Conservation (phyloP, 768 basidiomycete species). For the Astraeus odoratus region DNA sequence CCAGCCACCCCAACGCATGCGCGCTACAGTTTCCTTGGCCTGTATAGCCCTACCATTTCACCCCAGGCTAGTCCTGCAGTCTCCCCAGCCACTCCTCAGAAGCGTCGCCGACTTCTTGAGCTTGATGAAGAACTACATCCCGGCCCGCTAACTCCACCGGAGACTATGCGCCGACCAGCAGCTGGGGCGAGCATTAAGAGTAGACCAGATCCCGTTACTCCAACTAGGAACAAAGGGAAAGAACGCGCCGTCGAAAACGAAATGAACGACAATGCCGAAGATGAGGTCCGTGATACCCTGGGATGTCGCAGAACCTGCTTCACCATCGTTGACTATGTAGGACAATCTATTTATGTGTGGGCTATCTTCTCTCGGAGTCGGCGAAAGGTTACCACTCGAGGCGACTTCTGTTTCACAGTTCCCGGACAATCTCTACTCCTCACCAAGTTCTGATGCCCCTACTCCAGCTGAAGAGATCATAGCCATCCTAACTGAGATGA, state of each 20-base stretch:
- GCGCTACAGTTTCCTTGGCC: conserved; percentile 17
- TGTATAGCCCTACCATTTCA: conserved; percentile 9
- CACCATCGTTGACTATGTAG: not conserved
- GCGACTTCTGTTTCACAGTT: conserved; percentile 14
- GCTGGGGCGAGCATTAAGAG: not conserved
- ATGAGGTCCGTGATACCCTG: conserved; percentile 1
- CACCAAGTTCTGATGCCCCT: conserved; percentile 5
- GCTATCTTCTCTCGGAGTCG: not conserved
- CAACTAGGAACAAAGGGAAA: conserved; percentile 22
- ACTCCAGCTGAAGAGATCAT: conserved; percentile 21
- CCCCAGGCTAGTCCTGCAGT: not conserved
- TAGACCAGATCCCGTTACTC: conserved; percentile 12
- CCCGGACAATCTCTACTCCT: conserved; percentile 9
- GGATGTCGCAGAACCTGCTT: not conserved
- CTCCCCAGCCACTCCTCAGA: not conserved
- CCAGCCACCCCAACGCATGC: not conserved
- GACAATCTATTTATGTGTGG: conserved; percentile 14
- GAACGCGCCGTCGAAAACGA: conserved; percentile 7
- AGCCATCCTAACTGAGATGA: conserved; percentile 1
- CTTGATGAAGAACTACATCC: not conserved
- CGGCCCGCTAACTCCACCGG: conserved; percentile 19
- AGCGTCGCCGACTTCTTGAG: conserved; percentile 5
- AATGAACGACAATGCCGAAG: conserved; percentile 3
- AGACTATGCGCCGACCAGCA: conserved; percentile 6
- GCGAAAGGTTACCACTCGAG: not conserved